Conservation (phyloP, 176 grass and related monocot genomes). For the Cenchrus americanus region DNA sequence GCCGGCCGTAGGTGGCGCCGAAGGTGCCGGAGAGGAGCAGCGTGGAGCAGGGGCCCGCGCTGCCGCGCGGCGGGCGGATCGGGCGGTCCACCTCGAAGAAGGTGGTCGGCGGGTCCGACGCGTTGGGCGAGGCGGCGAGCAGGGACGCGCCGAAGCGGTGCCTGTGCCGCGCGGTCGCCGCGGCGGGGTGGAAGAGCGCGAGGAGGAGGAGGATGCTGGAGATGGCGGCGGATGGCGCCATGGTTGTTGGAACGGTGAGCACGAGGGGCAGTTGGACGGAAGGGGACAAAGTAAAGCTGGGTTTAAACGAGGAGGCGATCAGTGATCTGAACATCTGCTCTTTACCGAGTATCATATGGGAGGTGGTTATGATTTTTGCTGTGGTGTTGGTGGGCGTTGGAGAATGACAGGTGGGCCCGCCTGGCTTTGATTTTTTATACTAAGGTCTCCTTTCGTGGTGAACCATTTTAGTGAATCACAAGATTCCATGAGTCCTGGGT, state of each 20-base stretch:
- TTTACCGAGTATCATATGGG: neutral
- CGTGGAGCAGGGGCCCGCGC: conserved; percentile 52
- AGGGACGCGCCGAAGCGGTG: conserved; percentile 19
- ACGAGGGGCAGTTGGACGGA: neutral
- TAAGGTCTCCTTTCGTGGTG: too few relatives aligned
- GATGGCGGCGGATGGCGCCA: conserved; percentile 30
- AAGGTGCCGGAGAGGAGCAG: conserved; percentile 62
- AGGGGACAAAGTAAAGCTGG: conserved; percentile 21
- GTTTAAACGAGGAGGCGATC: conserved; percentile 29
- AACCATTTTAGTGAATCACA: neutral
- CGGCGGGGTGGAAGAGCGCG: neutral
- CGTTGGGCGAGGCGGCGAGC: conserved; percentile 28
- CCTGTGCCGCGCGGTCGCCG: neutral
- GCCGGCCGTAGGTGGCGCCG: conserved; percentile 55
- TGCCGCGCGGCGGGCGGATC: conserved; percentile 53
- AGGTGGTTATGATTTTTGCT: conserved; percentile 17
- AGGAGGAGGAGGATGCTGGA: neutral
- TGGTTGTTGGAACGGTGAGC: conserved; percentile 26
- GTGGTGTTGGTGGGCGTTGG: neutral
- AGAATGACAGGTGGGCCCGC: conserved; percentile 4
- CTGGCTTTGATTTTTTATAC: neutral
- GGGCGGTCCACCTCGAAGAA: conserved; percentile 84
- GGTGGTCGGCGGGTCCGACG: conserved; percentile 55
- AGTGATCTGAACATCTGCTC: too few relatives aligned
- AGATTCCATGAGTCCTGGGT: neutral